Percentiles rank a stretch among this genome's conserved stretches.
phyloP scores from a whole-genome alignment of 2,329 filamentous ascomycete species.

The Nothopassalora personata region DNA sequence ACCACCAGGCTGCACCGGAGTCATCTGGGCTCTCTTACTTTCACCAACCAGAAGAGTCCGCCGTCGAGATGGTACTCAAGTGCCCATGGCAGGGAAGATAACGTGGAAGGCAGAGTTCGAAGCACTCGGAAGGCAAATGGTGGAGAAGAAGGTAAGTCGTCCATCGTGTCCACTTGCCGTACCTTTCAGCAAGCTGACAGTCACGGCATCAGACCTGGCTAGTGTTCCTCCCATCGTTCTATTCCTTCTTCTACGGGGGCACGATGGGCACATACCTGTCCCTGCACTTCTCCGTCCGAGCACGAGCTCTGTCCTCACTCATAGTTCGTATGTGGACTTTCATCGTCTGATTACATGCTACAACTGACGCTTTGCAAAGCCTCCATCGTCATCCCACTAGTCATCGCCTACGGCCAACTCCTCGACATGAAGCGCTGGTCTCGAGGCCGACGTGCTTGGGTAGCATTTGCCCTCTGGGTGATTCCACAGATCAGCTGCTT shows the following conservation, averaged over 20 bases:
- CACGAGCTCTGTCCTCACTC: conserved; percentile 32
- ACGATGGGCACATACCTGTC: conserved; percentile 36
- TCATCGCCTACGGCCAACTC: conserved; percentile 20
- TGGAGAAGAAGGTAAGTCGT: conserved; percentile 24
- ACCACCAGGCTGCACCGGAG: conserved; percentile 23
- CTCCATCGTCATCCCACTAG: conserved; percentile 21
- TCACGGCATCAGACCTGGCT: conserved; percentile 28
- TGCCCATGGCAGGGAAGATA: conserved; percentile 17
- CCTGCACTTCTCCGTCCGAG: conserved; percentile 32
- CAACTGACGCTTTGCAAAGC: conserved; percentile 3
- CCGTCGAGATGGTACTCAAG: conserved; percentile 23
- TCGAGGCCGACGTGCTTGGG: conserved; percentile 27
- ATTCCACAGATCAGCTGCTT: conserved; percentile 29
- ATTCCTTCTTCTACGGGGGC: conserved; percentile 39
- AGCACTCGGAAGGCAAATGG: conserved; percentile 20
- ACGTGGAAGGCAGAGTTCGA: conserved; percentile 23
- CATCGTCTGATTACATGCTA: not conserved
- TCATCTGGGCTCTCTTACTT: conserved; percentile 30
- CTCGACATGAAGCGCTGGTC: conserved; percentile 30
- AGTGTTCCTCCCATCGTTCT: conserved; percentile 34
- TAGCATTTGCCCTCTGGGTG: conserved; percentile 28
- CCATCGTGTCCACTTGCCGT: not conserved
- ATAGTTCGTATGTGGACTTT: conserved; percentile 25
- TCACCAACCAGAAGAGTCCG: conserved; percentile 25
- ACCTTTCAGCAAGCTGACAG: not conserved